phyloP scores from a whole-genome alignment of 257 asterid genomes.

The Fraxinus quadrangulata region DNA sequence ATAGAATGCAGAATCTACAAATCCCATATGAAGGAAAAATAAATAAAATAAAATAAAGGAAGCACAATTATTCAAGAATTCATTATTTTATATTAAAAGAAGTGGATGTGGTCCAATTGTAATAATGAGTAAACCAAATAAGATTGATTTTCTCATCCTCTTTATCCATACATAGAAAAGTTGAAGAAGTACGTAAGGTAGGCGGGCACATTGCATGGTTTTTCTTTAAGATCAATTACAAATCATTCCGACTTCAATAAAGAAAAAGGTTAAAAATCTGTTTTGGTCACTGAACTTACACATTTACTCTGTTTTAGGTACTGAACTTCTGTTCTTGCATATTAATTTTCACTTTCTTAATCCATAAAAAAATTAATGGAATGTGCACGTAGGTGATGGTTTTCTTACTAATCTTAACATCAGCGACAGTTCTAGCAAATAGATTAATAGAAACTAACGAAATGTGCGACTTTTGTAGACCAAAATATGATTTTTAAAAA shows the following conservation, averaged over 20 bases:
- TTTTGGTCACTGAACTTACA: background rate
- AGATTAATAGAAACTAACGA: no score
- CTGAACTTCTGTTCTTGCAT: no score
- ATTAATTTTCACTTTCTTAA: no score
- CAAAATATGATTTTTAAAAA: no score
- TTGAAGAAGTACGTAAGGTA: background rate
- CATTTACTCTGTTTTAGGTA: background rate
- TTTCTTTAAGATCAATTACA: background rate
- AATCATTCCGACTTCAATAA: background rate
- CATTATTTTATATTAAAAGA: constrained; percentile 15
- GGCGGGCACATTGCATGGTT: background rate
- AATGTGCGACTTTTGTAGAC: no score
- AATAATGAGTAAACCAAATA: constrained; percentile 28
- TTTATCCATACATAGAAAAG: background rate
- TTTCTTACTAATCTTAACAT: no score
- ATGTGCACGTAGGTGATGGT: no score
- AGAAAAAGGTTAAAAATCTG: background rate
- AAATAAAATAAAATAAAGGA: background rate
- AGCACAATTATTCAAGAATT: background rate
- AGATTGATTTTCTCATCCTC: background rate
- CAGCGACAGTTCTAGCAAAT: no score
- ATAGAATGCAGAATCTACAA: background rate
- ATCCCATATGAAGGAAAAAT: background rate
- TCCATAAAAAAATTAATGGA: no score
- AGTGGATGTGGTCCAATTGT: constrained; percentile 28